Evolutionary conservation across 176 grass and related monocot species (phyloP), one percentile per base, ranked within the genome.

Genomic region (Phyllostachys edulis): DNA sequence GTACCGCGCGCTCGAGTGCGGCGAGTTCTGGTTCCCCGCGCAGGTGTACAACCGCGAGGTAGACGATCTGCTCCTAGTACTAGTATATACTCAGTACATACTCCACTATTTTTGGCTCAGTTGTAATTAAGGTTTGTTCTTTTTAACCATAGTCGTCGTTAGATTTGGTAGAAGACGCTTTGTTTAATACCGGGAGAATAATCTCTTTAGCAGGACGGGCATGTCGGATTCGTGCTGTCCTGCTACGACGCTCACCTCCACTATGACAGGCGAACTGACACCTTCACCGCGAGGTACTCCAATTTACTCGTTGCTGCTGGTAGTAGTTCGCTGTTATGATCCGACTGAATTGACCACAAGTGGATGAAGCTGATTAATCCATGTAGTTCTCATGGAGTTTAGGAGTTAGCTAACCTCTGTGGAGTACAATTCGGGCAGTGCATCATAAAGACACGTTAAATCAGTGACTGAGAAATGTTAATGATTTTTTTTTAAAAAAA

Each of bases 21-120:
- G 94, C 81, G 91, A 91, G 36, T 91, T 92, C 87, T 91, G 88
- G 78, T 89, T 97, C 84, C 90, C 92, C 74, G 90, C 94, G n/a
- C 94, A 97, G 89, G 92, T 97, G 64, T 97, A 91, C 92, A 97
- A 97, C 80, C 83, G 92, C 41, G 92, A 94, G 89, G 91, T 97
- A 87, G 85, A 42, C 50, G 37, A 7, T 36, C 50, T 11, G 11
- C 3, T 62, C 63, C 34, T 20, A 8, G 15, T 69, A 4, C 57
- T 69, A 7, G 56, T 73, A 70, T 80, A 29, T 39, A 51, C 42
- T 71, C 34, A 37, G 42, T 47, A 63, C 39, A 32, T 55, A 10
- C 7, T 67, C 49, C 44, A 32, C 61, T 32, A 16, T 4, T 15
- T 10, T 60, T 29, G 37, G 45, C 44, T 23, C 50, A 69, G 12